phyloP scores from a whole-genome alignment of 257 asterid genomes.

The Jacaranda copaia region DNA sequence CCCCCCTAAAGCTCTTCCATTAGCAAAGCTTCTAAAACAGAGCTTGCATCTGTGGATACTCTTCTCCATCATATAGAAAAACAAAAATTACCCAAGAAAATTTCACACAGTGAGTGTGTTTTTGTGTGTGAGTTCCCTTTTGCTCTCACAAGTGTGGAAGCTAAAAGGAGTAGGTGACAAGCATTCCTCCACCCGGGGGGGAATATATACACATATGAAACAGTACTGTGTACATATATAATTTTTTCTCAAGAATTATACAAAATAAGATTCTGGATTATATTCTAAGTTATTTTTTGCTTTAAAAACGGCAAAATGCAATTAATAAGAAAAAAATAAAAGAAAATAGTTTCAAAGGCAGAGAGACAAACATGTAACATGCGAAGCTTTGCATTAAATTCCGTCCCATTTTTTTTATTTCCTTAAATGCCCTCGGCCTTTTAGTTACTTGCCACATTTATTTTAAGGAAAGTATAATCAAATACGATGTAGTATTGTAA shows the following conservation, averaged over 20 bases:
- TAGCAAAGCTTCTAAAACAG: constrained; percentile 67
- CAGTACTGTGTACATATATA: constrained; percentile 10
- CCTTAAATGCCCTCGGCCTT: constrained; percentile 45
- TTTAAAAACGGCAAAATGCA: constrained; percentile 62
- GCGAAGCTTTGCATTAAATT: constrained; percentile 64
- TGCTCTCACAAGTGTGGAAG: constrained; percentile 49
- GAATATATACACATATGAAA: constrained; percentile 47
- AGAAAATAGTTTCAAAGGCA: constrained; percentile 43
- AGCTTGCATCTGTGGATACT: constrained; percentile 69
- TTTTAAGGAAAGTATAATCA: constrained; percentile 10
- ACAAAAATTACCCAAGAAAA: neutral
- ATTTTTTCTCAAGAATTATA: constrained; percentile 18
- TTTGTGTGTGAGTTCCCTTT: constrained; percentile 33
- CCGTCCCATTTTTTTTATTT: constrained; percentile 37
- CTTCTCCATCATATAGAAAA: constrained; percentile 63
- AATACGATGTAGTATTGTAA: neutral
- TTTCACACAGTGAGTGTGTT: constrained; percentile 37
- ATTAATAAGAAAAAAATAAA: constrained; percentile 46
- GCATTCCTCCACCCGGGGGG: constrained; percentile 67
- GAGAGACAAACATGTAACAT: constrained; percentile 72
- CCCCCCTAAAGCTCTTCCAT: constrained; percentile 90
- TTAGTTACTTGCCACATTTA: neutral
- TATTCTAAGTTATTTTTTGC: constrained; percentile 40
- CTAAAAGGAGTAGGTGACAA: constrained; percentile 87
- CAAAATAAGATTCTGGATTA: constrained; percentile 40